A percentile compares a stretch with the other conserved stretches of the same genome.
Conservation (phyloP, 2,329 filamentous ascomycete species). For the Colletotrichum liriopes region DNA sequence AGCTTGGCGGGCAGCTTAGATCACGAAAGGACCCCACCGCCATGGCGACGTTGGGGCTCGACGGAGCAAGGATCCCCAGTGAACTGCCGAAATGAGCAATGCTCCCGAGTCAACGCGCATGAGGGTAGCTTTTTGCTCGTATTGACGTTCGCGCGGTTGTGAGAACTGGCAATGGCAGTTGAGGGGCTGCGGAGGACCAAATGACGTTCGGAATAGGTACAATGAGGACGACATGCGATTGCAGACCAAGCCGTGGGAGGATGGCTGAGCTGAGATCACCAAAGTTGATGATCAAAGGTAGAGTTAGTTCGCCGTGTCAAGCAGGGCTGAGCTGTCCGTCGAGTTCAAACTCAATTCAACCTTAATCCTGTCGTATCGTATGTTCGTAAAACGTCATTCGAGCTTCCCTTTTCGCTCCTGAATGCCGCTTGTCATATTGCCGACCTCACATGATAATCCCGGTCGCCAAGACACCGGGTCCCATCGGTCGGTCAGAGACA, state of each 20-base stretch:
- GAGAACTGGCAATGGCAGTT: background rate
- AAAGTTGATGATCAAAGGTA: background rate
- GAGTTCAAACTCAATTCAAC: background rate
- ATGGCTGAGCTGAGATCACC: background rate
- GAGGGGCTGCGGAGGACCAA: background rate
- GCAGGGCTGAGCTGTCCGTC: background rate
- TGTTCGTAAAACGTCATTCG: background rate
- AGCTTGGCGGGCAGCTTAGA: slow-evolving; percentile 12
- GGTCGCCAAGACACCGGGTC: background rate
- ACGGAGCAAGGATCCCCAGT: background rate
- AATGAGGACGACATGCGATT: background rate
- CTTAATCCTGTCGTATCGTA: background rate
- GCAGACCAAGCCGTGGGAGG: background rate
- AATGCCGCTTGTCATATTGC: background rate
- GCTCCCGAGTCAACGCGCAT: slow-evolving; percentile 17
- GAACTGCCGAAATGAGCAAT: slow-evolving; percentile 33
- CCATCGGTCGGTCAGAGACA: too few species aligned
- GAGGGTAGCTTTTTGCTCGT: slow-evolving; percentile 10
- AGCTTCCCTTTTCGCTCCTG: background rate
- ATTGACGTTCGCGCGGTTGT: background rate
- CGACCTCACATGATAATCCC: background rate
- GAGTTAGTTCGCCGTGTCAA: background rate
- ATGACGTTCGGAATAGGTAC: background rate
- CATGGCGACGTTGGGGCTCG: slow-evolving; percentile 2
- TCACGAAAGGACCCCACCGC: slow-evolving; percentile 10